Percentiles rank a stretch among this genome's conserved stretches.
Evolutionary conservation across 768 basidiomycete species (phyloP).

Genomic region (Pisolithus albus): DNA sequence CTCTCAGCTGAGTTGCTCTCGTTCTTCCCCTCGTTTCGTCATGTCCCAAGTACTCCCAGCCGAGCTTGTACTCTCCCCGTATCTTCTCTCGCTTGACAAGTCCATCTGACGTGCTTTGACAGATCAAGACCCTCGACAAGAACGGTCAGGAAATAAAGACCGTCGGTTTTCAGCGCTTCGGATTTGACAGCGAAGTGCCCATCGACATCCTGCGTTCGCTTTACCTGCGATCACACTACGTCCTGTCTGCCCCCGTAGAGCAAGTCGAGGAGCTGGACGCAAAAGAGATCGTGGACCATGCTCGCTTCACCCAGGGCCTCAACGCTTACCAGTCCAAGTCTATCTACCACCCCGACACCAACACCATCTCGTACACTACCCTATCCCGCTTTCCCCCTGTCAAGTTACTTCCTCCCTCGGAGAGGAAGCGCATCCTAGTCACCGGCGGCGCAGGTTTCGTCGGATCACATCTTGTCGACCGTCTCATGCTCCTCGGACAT

Average conservation of each 20-base stretch:
- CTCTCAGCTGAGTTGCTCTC: too few species aligned
- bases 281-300: conserved; percentile 40
- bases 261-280: conserved; percentile 33
- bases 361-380: conserved; percentile 88
- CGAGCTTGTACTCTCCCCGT: conserved; percentile 10
- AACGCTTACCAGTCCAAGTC: conserved; percentile 72
- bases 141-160: conserved; percentile 65
- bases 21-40: background rate
- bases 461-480: conserved; percentile 95
- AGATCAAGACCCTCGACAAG: conserved; percentile 68
- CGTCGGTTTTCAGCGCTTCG: conserved; percentile 83
- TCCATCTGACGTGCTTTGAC: conserved; percentile 7
- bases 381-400: conserved; percentile 91
- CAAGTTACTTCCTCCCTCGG: conserved; percentile 67
- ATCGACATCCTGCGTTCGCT: conserved; percentile 79
- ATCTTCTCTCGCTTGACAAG: background rate
- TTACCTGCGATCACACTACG: conserved; percentile 80
- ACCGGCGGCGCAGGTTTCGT: conserved; percentile 99
- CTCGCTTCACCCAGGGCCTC: conserved; percentile 44
- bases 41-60: conserved; percentile 21
- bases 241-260: conserved; percentile 36
- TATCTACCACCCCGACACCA: conserved; percentile 72
- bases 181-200: conserved; percentile 81
- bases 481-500: conserved; percentile 95
- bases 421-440: conserved; percentile 85